A percentile compares a stretch with the other conserved stretches of the same genome.
Evolutionary conservation across 2,329 filamentous ascomycete species (phyloP).

Genomic region (Elsinoe australis): DNA sequence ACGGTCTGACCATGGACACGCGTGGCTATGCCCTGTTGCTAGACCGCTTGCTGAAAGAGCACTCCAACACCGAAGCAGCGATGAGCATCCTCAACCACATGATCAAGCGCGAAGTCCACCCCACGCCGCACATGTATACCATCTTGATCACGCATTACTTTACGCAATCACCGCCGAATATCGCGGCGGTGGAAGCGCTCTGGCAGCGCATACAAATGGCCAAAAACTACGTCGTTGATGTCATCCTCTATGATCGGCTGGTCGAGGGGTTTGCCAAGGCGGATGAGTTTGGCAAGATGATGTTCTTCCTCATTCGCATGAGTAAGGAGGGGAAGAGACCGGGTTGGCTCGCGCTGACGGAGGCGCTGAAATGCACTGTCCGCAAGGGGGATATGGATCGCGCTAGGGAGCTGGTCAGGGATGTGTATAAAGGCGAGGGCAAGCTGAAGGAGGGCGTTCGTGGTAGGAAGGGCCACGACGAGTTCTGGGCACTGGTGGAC

Average conservation of each 20-base stretch:
- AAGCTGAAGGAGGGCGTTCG: constrained; percentile 22
- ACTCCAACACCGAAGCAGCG: constrained; percentile 45
- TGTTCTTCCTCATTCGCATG: constrained; percentile 37
- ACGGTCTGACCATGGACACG: constrained; percentile 52
- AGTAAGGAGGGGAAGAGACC: constrained; percentile 35
- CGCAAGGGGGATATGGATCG: constrained; percentile 31
- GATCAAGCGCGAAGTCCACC: constrained; percentile 43
- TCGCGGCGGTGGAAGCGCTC: constrained; percentile 52
- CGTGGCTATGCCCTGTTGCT: constrained; percentile 64
- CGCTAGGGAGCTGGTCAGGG: constrained; percentile 31
- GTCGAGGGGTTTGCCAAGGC: constrained; percentile 57
- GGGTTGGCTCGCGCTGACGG: constrained; percentile 36
- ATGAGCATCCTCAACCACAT: constrained; percentile 58
- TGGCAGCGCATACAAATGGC: constrained; percentile 43
- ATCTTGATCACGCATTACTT: constrained; percentile 65
- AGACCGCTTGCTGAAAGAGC: constrained; percentile 50
- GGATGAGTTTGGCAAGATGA: constrained; percentile 42
- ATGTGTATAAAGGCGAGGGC: constrained; percentile 31
- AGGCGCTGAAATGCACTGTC: constrained; percentile 34
- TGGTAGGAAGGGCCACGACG: constrained; percentile 24
- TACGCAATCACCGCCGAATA: constrained; percentile 42
- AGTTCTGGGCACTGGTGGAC: constrained; percentile 26
- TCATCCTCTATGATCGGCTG: constrained; percentile 61
- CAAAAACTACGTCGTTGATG: constrained; percentile 35
- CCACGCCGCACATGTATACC: constrained; percentile 63